Percentiles rank a stretch among this genome's conserved stretches.
Conservation (phyloP, 768 basidiomycete species). For the Hygrophorus pudorinus region DNA sequence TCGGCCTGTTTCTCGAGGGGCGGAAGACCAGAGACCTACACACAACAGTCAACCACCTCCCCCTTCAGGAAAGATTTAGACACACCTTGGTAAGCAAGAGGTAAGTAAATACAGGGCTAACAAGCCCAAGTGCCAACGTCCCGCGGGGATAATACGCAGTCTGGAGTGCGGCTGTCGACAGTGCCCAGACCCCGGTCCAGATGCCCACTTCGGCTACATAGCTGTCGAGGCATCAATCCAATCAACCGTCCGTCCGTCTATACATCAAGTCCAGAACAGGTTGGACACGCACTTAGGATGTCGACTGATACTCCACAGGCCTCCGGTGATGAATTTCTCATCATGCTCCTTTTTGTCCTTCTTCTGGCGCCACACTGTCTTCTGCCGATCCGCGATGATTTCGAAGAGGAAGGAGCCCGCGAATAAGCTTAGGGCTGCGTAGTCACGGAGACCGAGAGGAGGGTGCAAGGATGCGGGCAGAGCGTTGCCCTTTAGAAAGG, state of each 20-base stretch:
- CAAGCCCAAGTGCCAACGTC: constrained; percentile 33
- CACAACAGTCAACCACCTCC: neutral
- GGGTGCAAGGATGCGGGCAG: constrained; percentile 41
- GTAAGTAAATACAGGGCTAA: constrained; percentile 59
- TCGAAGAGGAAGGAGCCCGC: constrained; percentile 50
- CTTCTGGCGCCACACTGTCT: constrained; percentile 47
- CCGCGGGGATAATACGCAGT: constrained; percentile 33
- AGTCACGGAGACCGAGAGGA: constrained; percentile 43
- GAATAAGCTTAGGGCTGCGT: constrained; percentile 43
- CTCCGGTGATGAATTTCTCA: constrained; percentile 58
- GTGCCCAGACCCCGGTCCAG: constrained; percentile 56
- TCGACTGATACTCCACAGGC: constrained; percentile 57
- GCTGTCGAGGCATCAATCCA: constrained; percentile 22
- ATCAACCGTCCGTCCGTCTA: neutral
- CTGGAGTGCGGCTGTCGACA: constrained; percentile 41
- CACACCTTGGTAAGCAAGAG: constrained; percentile 44
- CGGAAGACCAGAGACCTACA: constrained; percentile 59
- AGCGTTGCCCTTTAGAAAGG: constrained; percentile 30
- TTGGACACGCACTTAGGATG: constrained; percentile 56
- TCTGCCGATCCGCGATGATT: constrained; percentile 55
- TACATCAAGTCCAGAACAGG: neutral
- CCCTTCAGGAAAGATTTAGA: neutral
- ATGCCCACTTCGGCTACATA: constrained; percentile 66
- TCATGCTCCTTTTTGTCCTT: constrained; percentile 57
- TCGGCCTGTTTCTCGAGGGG: constrained; percentile 50